Evolutionary conservation across 2,329 filamentous ascomycete species (phyloP), one percentile per base, ranked within the genome.

Genomic region (Fusarium caatingaense): DNA sequence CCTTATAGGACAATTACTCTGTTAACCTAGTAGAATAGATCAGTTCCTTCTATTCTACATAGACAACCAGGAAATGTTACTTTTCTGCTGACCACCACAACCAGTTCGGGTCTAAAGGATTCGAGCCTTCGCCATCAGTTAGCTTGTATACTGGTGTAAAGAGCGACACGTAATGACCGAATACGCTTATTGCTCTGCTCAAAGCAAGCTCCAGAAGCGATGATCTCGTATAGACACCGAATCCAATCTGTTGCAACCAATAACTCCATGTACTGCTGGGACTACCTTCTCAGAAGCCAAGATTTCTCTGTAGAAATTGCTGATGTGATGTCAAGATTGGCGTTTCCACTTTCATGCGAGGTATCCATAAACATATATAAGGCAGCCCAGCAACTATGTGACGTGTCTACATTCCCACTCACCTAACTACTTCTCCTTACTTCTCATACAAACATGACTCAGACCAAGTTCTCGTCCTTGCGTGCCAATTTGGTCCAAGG

Each of bases 401-500:
- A 21, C 8, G 27, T 41, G 27, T 9, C 21, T 20, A 25, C 44
- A n/a, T 16, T 49, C 9, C 15, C 9, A 54, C 18, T 4, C 37
- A 21, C 12, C n/a, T 41, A 16, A 27, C 25, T n/a, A 16, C 18
- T 11, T 23, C 20, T 16, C 12, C 20, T 20, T 42, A 11, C 34
- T 20, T n/a, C 11, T 28, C 20, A 8, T 27, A 42, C 10, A 34
- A 61, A 42, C 10, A 75, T 74, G 72, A 27, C 69, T 16, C 51
- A 53, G 21, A 50, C 48, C 25, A 71, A 63, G 30, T 74, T 72
- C 55, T 56, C 57, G 10, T 42, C 64, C 8, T 51, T 76, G 23
- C 73, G 70, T 40, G 51, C 65, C 21, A 45, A 68, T 27, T 44
- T 76, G 16, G 60, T 53, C 32, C 60, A 66, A 54, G 77, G 80